These are phyloP conservation scores for Cordyceps militaris DNA, from an alignment of 2,329 filamentous ascomycete species.

Conservation along the genomic window DNA sequence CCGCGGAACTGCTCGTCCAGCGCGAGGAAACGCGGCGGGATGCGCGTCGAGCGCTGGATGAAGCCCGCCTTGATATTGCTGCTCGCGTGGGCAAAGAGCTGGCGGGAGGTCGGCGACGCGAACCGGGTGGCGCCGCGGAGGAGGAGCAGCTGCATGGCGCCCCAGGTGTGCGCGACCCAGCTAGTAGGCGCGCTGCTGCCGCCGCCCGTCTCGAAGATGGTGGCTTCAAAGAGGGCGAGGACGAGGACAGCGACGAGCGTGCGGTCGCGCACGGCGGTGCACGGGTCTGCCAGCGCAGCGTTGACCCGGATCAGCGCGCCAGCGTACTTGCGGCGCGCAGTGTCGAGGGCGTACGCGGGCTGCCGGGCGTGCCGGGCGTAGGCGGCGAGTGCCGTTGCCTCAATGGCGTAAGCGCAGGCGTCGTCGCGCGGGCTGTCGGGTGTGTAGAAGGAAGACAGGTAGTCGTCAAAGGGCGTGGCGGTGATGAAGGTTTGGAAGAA, in stretches of 20 bases:
- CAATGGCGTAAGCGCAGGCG: constrained; percentile 18
- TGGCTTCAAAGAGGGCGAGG: constrained; percentile 23
- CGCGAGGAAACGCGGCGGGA: constrained; percentile 18
- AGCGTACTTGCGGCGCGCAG: constrained; percentile 18
- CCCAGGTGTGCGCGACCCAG: constrained; percentile 22
- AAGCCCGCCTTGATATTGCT: constrained; percentile 23
- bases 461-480: constrained; percentile 20
- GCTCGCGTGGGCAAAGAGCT: constrained; percentile 20
- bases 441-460: constrained; percentile 18
- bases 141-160: constrained; percentile 21
- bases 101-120: constrained; percentile 16
- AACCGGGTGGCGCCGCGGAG: constrained; percentile 19
- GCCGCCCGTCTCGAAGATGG: constrained; percentile 15
- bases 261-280: constrained; percentile 18
- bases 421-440: constrained; percentile 10
- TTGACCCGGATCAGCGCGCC: constrained; percentile 17
- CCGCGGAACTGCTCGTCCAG: constrained; percentile 14
- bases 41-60: constrained; percentile 18
- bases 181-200: constrained; percentile 18
- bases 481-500: constrained; percentile 23
- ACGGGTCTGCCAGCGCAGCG: constrained; percentile 14
- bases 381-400: constrained; percentile 20
- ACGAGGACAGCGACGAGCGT: constrained; percentile 23
- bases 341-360: constrained; percentile 15
- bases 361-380: constrained; percentile 17